These are phyloP conservation scores for Fusarium succisae DNA, from an alignment of 2,329 filamentous ascomycete species.

Conservation along the genomic window DNA sequence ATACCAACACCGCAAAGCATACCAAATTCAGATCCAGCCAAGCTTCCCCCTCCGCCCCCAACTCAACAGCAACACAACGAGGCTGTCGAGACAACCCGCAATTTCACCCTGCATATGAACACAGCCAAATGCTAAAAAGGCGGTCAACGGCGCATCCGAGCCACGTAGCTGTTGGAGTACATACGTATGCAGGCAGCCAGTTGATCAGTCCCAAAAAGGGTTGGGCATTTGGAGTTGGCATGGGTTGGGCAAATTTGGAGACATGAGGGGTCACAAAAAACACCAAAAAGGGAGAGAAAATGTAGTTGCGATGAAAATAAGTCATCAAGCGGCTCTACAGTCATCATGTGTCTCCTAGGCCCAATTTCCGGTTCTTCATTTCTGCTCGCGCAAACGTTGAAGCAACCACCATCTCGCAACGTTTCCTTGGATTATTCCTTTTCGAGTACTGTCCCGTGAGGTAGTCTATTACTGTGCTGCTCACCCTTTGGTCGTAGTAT, in stretches of 20 bases:
- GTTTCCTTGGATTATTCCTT: not conserved
- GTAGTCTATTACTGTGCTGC: not conserved
- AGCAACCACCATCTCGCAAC: not conserved
- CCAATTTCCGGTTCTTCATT: not conserved
- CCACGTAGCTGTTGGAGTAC: not conserved
- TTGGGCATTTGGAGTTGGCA: not conserved
- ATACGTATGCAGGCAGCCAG: not conserved
- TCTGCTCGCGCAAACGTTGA: not conserved
- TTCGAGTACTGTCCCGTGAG: not conserved
- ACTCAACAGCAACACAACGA: not conserved
- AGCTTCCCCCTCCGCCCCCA: not conserved
- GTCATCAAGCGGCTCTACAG: not conserved
- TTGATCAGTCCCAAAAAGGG: constrained; percentile 1
- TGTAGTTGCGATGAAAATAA: not conserved
- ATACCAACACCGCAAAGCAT: not conserved
- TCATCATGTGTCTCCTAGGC: not conserved
- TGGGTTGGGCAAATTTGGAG: not conserved
- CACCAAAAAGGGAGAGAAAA: not conserved
- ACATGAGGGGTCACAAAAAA: not conserved
- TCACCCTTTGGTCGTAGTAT: not conserved
- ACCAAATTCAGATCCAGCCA: not conserved
- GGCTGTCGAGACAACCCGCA: not conserved
- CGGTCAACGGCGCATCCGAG: not conserved
- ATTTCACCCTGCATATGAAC: not conserved
- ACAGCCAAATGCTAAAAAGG: not conserved